Evolutionary conservation across 2,329 filamentous ascomycete species (phyloP), one percentile per base, ranked within the genome.

Genomic region (Ceratocystis harringtonii): DNA sequence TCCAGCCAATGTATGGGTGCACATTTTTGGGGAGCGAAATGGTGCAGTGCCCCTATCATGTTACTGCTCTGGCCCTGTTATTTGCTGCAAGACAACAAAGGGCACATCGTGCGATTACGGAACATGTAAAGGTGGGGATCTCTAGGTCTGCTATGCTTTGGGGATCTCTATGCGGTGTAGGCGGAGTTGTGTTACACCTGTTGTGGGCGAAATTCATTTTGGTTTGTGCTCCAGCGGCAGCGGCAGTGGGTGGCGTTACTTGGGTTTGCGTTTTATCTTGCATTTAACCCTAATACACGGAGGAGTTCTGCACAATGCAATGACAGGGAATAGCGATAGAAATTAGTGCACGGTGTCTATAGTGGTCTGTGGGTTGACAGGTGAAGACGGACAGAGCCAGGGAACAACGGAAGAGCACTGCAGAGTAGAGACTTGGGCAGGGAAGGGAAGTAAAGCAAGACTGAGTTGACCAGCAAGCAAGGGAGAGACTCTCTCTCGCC

Each of bases 61-160:
- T 22, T 44, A 48, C 44, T 66, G 65, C 36, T 45, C 41, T n/a
- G 61, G 52, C 7, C 28, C 25, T 17, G 65, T 63, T 41, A 66
- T 66, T 57, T 66, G 65, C 55, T 66, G 65, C 61, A 61, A 66
- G 17, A 66, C 65, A 19, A 66, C 65, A 8, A 66, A 66, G 61
- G 61, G 65, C 17, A 45, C 36, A 50, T 36, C 43, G 19, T 66
- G 65, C 57, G 61, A 52, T 12, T 66, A 66, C 19, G 65, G 65
- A 30, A 50, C 57, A 10, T 66, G 65, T 30, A 52, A 61, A 41
- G n/a, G 17, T 52, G 19, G 36, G 17, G 36, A 25, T 30, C 17
- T 30, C 17, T 65, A 36, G 17, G 30, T 19, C n/a, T 28, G 7
- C 12, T 58, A 52, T 60, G 19, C n/a, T 12, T 43, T 32, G 32